Conservation (phyloP, 1,284 basidiomycete species). For the Apiotrichum sp. region DNA sequence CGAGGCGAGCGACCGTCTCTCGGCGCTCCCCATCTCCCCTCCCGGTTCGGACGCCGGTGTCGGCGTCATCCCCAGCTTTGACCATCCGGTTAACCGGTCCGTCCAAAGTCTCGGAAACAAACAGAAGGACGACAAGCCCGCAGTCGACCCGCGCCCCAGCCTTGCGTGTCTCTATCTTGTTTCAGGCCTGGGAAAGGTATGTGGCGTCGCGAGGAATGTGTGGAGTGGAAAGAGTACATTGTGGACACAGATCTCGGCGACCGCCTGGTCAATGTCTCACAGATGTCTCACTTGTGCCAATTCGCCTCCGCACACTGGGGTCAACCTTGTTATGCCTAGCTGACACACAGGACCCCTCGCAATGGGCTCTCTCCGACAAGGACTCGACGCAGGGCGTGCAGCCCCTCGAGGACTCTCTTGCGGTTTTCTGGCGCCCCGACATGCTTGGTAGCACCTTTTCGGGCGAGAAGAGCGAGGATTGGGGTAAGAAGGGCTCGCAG, state of each 20-base stretch:
- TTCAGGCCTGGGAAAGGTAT: conserved; percentile 49
- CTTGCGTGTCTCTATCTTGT: conserved; percentile 51
- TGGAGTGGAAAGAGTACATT: not conserved
- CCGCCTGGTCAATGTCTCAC: too few relatives aligned
- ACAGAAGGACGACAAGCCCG: conserved; percentile 33
- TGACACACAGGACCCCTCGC: conserved; percentile 30
- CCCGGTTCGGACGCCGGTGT: not conserved
- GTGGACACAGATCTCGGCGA: not conserved
- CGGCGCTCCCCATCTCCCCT: too few relatives aligned
- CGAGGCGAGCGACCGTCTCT: too few relatives aligned
- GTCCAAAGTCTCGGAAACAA: conserved; percentile 15
- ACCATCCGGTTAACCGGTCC: conserved; percentile 16
- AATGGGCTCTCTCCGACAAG: conserved; percentile 87
- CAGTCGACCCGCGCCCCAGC: conserved; percentile 32
- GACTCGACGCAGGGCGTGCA: conserved; percentile 77
- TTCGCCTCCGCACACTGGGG: too few relatives aligned
- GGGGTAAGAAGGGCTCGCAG: conserved; percentile 8
- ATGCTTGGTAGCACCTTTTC: conserved; percentile 82
- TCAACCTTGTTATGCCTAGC: too few relatives aligned
- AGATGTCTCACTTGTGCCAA: too few relatives aligned
- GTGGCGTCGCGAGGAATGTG: conserved; percentile 1
- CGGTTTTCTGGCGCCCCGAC: conserved; percentile 89
- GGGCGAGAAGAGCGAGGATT: conserved; percentile 51
- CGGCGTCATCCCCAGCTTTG: conserved; percentile 19
- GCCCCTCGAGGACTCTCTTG: conserved; percentile 80